Evolutionary conservation across 129 eudicot species (phyloP).

Genomic region (Apium graveolens): DNA sequence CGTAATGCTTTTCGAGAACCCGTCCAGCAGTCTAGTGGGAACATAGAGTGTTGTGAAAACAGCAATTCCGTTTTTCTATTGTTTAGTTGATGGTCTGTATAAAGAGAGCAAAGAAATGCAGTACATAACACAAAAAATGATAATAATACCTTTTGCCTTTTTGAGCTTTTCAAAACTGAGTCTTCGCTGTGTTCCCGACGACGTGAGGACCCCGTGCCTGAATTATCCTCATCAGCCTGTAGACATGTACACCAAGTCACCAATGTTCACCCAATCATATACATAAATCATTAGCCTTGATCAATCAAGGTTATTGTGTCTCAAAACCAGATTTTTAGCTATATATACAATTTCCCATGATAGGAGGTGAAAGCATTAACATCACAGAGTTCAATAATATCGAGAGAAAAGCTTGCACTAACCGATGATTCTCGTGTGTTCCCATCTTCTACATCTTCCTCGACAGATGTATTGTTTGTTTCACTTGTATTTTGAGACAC

Average conservation of each 20-base stretch:
- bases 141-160: conserved; percentile 52
- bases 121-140: not conserved
- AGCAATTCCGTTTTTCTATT: not conserved
- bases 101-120: not conserved
- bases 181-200: conserved; percentile 20
- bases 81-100: not conserved
- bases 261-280: not conserved
- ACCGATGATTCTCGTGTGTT: conserved; percentile 24
- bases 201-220: conserved; percentile 34
- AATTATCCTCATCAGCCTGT: conserved; percentile 37
- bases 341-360: not conserved
- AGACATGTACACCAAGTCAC: conserved; percentile 14
- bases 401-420: not conserved
- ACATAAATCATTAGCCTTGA: not conserved
- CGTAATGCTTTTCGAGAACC: not conserved
- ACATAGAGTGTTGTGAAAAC: not conserved
- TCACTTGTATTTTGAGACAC: conserved; percentile 42
- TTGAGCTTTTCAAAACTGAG: conserved; percentile 31
- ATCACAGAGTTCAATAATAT: not conserved
- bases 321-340: not conserved
- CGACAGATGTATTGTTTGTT: conserved; percentile 25
- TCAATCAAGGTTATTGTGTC: not conserved
- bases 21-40: not conserved
- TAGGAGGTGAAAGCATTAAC: not conserved
- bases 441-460: conserved; percentile 23